These are phyloP conservation scores for Madurella mycetomatis DNA, from an alignment of 2,329 filamentous ascomycete species.

Conservation along the genomic window DNA sequence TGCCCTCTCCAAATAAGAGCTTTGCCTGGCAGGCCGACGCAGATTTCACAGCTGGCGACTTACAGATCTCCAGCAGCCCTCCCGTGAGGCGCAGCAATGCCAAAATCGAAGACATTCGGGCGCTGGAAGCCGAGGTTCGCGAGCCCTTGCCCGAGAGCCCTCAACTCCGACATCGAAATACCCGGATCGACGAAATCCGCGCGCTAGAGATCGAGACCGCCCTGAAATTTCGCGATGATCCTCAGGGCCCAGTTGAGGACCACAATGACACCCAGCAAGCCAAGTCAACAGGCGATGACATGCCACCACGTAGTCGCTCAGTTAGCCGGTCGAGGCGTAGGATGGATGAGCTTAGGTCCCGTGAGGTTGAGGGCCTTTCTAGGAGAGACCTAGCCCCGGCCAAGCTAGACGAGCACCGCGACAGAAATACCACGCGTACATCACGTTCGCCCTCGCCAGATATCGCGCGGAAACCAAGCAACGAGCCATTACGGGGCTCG, in stretches of 20 bases:
- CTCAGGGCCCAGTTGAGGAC: slow-evolving; percentile 12
- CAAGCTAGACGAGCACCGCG: slow-evolving; percentile 49
- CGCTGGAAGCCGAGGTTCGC: slow-evolving; percentile 32
- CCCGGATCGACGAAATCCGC: slow-evolving; percentile 42
- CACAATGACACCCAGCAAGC: slow-evolving; percentile 16
- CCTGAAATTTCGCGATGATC: slow-evolving; percentile 20
- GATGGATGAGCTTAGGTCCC: slow-evolving; percentile 45
- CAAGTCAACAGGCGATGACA: slow-evolving; percentile 15
- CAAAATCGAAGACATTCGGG: slow-evolving; percentile 34
- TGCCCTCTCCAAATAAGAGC: slow-evolving; percentile 44
- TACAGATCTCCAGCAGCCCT: slow-evolving; percentile 55
- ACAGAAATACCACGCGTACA: slow-evolving; percentile 41
- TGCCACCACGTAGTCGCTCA: slow-evolving; percentile 7
- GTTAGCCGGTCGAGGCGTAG: slow-evolving; percentile 37
- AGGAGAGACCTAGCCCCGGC: slow-evolving; percentile 45
- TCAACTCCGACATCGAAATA: slow-evolving; percentile 32
- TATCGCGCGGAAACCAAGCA: slow-evolving; percentile 29
- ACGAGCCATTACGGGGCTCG: slow-evolving; percentile 23
- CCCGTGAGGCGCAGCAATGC: slow-evolving; percentile 39
- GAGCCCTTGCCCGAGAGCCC: slow-evolving; percentile 8
- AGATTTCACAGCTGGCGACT: slow-evolving; percentile 53
- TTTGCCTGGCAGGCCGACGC: slow-evolving; percentile 54
- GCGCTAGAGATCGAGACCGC: slow-evolving; percentile 24
- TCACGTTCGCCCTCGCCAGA: slow-evolving; percentile 43
- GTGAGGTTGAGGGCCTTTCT: slow-evolving; percentile 42